Evolutionary conservation across 352 stramenopile species (phyloP).

Genomic region (Thalassiosira oceanica): DNA sequence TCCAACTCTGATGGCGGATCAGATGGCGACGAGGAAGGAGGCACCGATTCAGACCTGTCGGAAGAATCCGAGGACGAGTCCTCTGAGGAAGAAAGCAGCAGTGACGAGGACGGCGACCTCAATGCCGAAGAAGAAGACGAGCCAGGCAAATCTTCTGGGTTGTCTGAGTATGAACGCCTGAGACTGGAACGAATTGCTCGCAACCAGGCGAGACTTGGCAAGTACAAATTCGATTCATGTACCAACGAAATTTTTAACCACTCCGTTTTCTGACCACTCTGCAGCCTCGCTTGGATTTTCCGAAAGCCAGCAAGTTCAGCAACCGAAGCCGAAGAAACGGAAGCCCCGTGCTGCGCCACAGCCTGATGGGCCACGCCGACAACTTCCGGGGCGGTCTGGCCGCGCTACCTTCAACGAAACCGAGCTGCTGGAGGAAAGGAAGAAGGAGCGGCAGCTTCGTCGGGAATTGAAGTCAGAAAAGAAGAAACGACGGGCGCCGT

Average conservation of each 20-base stretch:
- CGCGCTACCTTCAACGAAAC: slow-evolving; percentile 17
- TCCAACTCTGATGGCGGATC: too few species aligned
- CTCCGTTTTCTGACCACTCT: too few species aligned
- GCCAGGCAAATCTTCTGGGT: slow-evolving; percentile 18
- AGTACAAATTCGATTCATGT: slow-evolving; percentile 55
- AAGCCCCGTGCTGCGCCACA: too few species aligned
- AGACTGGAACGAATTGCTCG: slow-evolving; percentile 63
- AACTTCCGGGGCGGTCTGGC: slow-evolving; percentile 11
- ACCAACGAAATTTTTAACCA: too few species aligned
- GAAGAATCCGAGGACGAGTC: slow-evolving; percentile 4
- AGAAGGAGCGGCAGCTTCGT: slow-evolving; percentile 4
- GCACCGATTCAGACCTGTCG: slow-evolving; percentile 2
- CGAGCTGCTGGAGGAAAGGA: neutral
- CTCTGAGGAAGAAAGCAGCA: slow-evolving; percentile 1
- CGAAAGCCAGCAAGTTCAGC: too few species aligned
- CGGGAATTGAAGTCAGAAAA: slow-evolving; percentile 6
- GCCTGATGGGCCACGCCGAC: neutral
- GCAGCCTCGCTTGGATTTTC: too few species aligned
- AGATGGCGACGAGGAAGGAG: slow-evolving; percentile 5
- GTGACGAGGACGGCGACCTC: slow-evolving; percentile 30
- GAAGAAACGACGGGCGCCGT: slow-evolving; percentile 24
- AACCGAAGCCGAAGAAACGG: too few species aligned
- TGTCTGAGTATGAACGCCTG: slow-evolving; percentile 55
- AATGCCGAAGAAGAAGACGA: slow-evolving; percentile 13
- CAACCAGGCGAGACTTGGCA: slow-evolving; percentile 57